Conservation (phyloP, 1,284 basidiomycete genomes). For the Pseudozyma hubeiensis region DNA sequence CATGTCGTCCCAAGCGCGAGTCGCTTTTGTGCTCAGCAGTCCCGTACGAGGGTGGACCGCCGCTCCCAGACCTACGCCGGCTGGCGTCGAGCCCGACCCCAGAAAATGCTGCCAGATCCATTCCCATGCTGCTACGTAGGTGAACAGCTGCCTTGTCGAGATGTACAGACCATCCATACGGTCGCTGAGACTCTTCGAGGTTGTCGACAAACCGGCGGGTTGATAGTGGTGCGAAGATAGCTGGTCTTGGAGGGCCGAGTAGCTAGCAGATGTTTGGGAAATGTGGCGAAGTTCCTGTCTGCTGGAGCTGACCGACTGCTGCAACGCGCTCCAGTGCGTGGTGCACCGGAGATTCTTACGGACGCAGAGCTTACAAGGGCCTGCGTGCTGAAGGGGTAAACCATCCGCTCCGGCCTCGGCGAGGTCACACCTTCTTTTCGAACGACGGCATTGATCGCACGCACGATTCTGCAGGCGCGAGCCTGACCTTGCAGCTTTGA, state of each 20-base stretch:
- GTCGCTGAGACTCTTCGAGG: constrained; percentile 33
- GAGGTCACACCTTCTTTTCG: constrained; percentile 46
- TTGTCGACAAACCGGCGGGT: constrained; percentile 28
- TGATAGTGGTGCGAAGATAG: constrained; percentile 33
- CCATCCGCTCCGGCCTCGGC: constrained; percentile 43
- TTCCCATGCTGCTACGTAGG: constrained; percentile 42
- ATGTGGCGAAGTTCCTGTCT: constrained; percentile 47
- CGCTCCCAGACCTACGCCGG: constrained; percentile 31
- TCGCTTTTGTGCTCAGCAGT: constrained; percentile 17
- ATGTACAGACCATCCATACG: constrained; percentile 42
- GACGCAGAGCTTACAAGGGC: constrained; percentile 45
- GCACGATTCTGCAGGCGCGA: constrained; percentile 51
- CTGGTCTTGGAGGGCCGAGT: constrained; percentile 43
- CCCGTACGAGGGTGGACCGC: constrained; percentile 36
- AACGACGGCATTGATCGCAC: constrained; percentile 47
- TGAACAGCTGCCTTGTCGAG: constrained; percentile 41
- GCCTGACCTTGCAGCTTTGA: constrained; percentile 39
- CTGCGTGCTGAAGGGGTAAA: constrained; percentile 31
- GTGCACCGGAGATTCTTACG: constrained; percentile 50
- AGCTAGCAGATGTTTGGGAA: constrained; percentile 37
- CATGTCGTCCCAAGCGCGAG: constrained; percentile 37
- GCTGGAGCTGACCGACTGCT: constrained; percentile 47
- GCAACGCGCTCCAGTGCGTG: constrained; percentile 41
- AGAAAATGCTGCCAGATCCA: constrained; percentile 47
- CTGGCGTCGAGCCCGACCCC: constrained; percentile 25